These are phyloP conservation scores for Leccinum subrobustum DNA, from an alignment of 1,284 basidiomycete genomes.

Conservation along the genomic window DNA sequence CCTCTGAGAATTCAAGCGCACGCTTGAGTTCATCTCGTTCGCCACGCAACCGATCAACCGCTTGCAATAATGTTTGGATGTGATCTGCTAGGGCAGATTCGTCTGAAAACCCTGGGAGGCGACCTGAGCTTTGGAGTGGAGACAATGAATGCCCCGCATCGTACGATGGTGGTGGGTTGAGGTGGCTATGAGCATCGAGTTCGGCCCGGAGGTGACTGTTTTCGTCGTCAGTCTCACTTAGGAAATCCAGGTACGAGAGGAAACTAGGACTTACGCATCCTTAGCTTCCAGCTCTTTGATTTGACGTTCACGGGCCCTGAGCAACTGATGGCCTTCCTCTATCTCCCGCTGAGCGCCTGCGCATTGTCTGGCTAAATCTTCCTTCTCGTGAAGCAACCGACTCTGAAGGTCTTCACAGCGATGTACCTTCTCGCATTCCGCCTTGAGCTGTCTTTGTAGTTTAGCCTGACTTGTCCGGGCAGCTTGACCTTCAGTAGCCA, in stretches of 20 bases:
- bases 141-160: conserved; percentile 1
- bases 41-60: conserved; percentile 63
- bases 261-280: conserved; percentile 21
- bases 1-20: conserved; percentile 66
- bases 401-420: conserved; percentile 35
- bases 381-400: conserved; percentile 34
- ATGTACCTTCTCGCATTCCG: conserved; percentile 40
- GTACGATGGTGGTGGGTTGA: not conserved
- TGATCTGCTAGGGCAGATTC: conserved; percentile 38
- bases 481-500: conserved; percentile 40
- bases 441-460: conserved; percentile 42
- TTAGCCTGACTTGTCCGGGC: conserved; percentile 38
- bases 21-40: conserved; percentile 71
- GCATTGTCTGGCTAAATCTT: conserved; percentile 19
- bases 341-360: conserved; percentile 19
- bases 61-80: conserved; percentile 56
- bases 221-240: conserved; percentile 1
- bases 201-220: conserved; percentile 24
- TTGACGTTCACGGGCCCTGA: conserved; percentile 20
- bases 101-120: conserved; percentile 21
- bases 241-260: not conserved
- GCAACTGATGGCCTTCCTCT: conserved; percentile 6
- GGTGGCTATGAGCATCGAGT: conserved; percentile 10
- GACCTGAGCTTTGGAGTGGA: conserved; percentile 1
- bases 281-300: conserved; percentile 24